A percentile compares a stretch with the other conserved stretches of the same genome.
phyloP scores from a whole-genome alignment of 169 alveolate species.

The Eimeria falciformis region DNA sequence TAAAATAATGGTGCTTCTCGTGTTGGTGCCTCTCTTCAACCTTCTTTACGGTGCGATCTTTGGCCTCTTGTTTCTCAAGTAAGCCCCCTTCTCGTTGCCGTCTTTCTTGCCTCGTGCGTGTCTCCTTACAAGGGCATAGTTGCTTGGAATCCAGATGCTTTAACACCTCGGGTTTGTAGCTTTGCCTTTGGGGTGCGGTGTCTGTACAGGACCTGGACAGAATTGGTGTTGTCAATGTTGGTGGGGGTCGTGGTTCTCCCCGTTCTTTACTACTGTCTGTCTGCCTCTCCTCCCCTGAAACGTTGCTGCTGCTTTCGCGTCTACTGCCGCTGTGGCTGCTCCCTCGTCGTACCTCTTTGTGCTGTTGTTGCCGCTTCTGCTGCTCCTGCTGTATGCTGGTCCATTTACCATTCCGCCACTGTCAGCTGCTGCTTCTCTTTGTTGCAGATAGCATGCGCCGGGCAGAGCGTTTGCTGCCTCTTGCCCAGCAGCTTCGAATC shows the following conservation, averaged over 20 bases:
- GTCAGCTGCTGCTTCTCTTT: too few relatives aligned
- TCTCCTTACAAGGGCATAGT: not conserved
- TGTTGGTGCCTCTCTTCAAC: conserved; percentile 89
- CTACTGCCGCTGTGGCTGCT: not conserved
- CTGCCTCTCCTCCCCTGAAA: not conserved
- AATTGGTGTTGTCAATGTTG: conserved; percentile 28
- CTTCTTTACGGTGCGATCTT: conserved; percentile 87
- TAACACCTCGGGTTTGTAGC: not conserved
- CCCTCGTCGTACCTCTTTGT: not conserved
- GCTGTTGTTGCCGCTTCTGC: not conserved
- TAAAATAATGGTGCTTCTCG: conserved; percentile 91
- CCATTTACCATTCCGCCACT: too few relatives aligned
- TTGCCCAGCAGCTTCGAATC: conserved; percentile 51
- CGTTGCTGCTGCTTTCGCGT: not conserved
- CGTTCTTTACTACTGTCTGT: conserved; percentile 51
- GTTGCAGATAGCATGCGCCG: conserved; percentile 68
- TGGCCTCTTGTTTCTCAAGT: conserved; percentile 79
- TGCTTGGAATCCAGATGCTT: not conserved
- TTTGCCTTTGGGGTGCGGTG: too few relatives aligned
- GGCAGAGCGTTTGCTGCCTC: conserved; percentile 40
- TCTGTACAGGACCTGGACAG: conserved; percentile 29
- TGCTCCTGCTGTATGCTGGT: not conserved
- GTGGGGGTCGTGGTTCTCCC: conserved; percentile 49
- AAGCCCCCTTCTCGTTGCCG: not conserved
- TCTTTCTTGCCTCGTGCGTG: not conserved